Evolutionary conservation across 2,329 filamentous ascomycete genomes (phyloP), one percentile per base, ranked within the genome.

Genomic region (Calonectria montana): DNA sequence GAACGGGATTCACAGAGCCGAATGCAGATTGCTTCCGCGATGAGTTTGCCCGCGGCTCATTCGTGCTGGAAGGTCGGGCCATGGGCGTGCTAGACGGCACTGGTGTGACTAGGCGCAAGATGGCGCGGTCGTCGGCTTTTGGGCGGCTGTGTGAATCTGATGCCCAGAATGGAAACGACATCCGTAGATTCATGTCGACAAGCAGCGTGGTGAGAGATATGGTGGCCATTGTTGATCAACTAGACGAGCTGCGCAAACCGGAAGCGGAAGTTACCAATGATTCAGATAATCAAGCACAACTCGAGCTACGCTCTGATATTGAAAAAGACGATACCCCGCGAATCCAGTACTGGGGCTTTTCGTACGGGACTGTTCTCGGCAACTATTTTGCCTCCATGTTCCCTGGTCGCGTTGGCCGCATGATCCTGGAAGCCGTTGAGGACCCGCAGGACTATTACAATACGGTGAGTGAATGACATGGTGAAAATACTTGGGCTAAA

Each of bases 261-360:
- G 12, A 41, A 16, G 27, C 31, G 55, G 55, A n/a, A 12, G 39
- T 2, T 12, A 18, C 25, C 12, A 13, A 25, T 31, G 59, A 45
- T 8, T 13, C 10, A 10, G 5, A 27, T 18, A 9, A 21, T 7
- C 59, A 65, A 23, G 29, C 41, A 39, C 50, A 27, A 9, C 37
- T 66, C 23, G 64, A 66, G 16, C 27, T 66, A 37, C 64, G 64
- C 2, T 57, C 50, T 62, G 67, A 76, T 27, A 65, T 74, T 2
- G 35, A 16, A 15, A 57, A 35, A 21, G 64, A 66, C 16, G 37
- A 66, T 13, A 66, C 64, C 2, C 69, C 72, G 3, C 48, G 76
- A 13, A 73, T 89, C 35, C 85, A 86, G 75, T 90, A 88, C 73
- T 85, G 86, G 81, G 87, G 88, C 0, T 84, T 89, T 65, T 88